These are phyloP conservation scores for Xylaria acuta DNA, from an alignment of 495 filamentous ascomycete genomes.

Conservation along the genomic window DNA sequence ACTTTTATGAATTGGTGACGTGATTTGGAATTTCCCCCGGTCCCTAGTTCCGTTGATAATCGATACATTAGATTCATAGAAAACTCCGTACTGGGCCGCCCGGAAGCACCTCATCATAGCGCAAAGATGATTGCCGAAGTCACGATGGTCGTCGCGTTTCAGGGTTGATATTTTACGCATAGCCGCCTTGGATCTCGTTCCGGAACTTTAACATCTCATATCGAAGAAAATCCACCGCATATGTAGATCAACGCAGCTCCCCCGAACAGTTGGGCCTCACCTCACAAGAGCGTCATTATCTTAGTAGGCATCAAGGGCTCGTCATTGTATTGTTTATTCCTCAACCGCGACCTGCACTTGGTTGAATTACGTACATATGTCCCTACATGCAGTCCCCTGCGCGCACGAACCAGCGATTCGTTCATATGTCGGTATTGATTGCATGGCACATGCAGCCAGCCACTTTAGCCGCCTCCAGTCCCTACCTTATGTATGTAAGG, in stretches of 20 bases:
- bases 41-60: not conserved
- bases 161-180: not conserved
- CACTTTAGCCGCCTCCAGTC: slow-evolving; percentile 12
- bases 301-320: not conserved
- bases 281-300: not conserved
- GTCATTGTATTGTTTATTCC: not conserved
- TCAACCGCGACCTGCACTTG: not conserved
- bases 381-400: not conserved
- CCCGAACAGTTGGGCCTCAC: no score
- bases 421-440: not conserved
- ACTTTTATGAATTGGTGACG: not conserved
- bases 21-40: not conserved
- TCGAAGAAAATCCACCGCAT: not conserved
- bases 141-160: not conserved
- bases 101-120: not conserved
- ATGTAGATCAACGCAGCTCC: slow-evolving; percentile 2
- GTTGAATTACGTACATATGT: slow-evolving; percentile 10
- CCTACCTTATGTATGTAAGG: no score
- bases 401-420: not conserved
- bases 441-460: not conserved
- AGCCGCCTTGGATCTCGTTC: slow-evolving; percentile 15
- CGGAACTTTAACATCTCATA: not conserved
- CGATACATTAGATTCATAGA: not conserved
- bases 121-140: not conserved
- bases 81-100: not conserved